Conservation (phyloP, 2,329 filamentous ascomycete species). For the Dothiorella sarmentorum region DNA sequence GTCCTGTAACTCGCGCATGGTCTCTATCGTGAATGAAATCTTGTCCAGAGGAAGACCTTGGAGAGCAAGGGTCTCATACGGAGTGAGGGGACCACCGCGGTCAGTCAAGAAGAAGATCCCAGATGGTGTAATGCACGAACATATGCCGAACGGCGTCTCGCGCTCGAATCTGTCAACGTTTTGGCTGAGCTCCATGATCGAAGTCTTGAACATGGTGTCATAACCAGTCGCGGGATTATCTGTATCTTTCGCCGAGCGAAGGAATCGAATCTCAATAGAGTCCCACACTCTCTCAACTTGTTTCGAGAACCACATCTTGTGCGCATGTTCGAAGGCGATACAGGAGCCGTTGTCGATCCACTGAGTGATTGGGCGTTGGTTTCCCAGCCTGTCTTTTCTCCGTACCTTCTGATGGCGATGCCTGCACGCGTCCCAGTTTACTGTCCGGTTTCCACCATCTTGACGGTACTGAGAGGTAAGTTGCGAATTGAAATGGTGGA, state of each 20-base stretch:
- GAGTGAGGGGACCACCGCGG: conserved; percentile 58
- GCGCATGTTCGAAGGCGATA: conserved; percentile 54
- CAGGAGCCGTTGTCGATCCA: conserved; percentile 56
- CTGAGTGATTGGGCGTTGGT: conserved; percentile 55
- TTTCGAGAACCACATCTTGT: conserved; percentile 47
- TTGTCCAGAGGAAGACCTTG: conserved; percentile 66
- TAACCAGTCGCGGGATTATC: conserved; percentile 36
- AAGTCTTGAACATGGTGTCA: conserved; percentile 57
- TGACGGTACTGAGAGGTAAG: background rate
- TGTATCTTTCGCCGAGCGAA: conserved; percentile 45
- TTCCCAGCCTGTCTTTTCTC: conserved; percentile 49
- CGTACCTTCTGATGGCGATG: conserved; percentile 59
- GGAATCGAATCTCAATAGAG: conserved; percentile 59
- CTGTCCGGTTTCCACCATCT: conserved; percentile 17
- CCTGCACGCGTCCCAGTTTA: conserved; percentile 57
- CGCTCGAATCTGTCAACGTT: conserved; percentile 62
- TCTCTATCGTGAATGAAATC: conserved; percentile 63
- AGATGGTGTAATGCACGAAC: conserved; percentile 65
- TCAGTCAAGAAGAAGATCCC: conserved; percentile 61
- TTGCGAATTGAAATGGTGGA: conserved; percentile 42
- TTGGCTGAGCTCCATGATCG: conserved; percentile 64
- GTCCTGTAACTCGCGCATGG: conserved; percentile 57
- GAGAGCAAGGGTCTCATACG: conserved; percentile 60
- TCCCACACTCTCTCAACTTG: conserved; percentile 63
- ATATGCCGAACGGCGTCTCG: conserved; percentile 54